Percentiles rank a stretch among this genome's conserved stretches.
phyloP scores from a whole-genome alignment of 805 yeast genomes.

The Metschnikowia matae region DNA sequence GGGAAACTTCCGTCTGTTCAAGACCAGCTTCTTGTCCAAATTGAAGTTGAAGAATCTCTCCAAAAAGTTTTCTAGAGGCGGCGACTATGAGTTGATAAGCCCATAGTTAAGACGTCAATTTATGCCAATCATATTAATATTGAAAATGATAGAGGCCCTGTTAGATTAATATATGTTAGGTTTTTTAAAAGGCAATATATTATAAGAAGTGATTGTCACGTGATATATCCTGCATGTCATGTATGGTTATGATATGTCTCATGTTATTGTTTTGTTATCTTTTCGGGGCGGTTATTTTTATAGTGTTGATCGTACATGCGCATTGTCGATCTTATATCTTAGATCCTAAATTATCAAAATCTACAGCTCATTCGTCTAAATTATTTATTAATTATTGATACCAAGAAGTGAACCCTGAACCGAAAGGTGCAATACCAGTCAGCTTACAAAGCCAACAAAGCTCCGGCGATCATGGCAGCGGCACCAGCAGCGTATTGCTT shows the following conservation, averaged over 20 bases:
- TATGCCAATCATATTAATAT: too few relatives aligned
- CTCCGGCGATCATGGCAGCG: constrained; percentile 24
- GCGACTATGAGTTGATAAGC: not conserved
- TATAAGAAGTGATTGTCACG: too few relatives aligned
- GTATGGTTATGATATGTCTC: too few relatives aligned
- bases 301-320: too few relatives aligned
- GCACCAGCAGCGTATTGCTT: constrained; percentile 28
- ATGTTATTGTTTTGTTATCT: too few relatives aligned
- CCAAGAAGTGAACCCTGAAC: constrained; percentile 12
- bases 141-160: too few relatives aligned
- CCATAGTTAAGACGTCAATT: too few relatives aligned
- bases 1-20: not conserved
- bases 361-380: not conserved
- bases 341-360: not conserved
- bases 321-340: not conserved
- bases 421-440: not conserved
- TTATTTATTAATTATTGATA: constrained; percentile 13
- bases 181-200: too few relatives aligned
- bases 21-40: not conserved
- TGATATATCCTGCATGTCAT: too few relatives aligned
- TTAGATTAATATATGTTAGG: too few relatives aligned
- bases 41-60: too few relatives aligned
- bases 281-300: too few relatives aligned
- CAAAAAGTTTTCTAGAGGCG: not conserved
- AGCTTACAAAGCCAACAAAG: constrained; percentile 30